Evolutionary conservation across 177 flowering plant genomes (phyloP).

Genomic region (Vitis hybrid): DNA sequence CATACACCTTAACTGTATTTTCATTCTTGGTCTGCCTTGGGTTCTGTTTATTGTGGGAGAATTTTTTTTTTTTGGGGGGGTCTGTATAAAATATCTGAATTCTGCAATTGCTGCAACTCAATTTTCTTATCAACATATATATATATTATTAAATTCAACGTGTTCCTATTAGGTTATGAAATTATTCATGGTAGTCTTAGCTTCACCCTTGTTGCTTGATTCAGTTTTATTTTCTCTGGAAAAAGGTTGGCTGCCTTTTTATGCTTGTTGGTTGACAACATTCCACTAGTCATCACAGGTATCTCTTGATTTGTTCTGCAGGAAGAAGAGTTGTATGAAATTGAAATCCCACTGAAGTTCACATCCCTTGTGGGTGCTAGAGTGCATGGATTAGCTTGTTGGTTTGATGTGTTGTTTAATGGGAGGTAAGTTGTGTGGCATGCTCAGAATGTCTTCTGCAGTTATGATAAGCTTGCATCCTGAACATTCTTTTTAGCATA

Average conservation of each 20-base stretch:
- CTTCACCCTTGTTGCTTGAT: neutral
- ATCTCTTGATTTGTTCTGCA: constrained; percentile 25
- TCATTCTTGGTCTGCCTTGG: neutral
- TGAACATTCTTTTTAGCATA: neutral
- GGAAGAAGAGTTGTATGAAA: constrained; percentile 95
- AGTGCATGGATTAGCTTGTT: constrained; percentile 97
- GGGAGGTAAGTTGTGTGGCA: constrained; percentile 60
- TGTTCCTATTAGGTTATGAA: neutral
- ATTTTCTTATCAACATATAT: neutral
- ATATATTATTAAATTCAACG: neutral
- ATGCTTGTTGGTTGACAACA: constrained; percentile 1
- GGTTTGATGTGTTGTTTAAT: constrained; percentile 96
- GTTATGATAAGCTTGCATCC: neutral
- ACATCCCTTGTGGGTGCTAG: constrained; percentile 76
- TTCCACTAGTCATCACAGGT: neutral
- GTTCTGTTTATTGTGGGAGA: neutral
- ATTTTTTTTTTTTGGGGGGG: neutral
- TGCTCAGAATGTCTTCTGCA: neutral
- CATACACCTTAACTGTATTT: neutral
- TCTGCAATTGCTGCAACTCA: neutral
- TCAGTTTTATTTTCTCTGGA: neutral
- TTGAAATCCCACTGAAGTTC: constrained; percentile 79
- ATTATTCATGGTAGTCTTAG: neutral
- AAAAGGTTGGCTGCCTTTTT: neutral
- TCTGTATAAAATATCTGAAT: neutral